Evolutionary conservation across 225 moss, liverwort and hornwort genomes (phyloP).

Genomic region (Marchantia polymorpha): DNA sequence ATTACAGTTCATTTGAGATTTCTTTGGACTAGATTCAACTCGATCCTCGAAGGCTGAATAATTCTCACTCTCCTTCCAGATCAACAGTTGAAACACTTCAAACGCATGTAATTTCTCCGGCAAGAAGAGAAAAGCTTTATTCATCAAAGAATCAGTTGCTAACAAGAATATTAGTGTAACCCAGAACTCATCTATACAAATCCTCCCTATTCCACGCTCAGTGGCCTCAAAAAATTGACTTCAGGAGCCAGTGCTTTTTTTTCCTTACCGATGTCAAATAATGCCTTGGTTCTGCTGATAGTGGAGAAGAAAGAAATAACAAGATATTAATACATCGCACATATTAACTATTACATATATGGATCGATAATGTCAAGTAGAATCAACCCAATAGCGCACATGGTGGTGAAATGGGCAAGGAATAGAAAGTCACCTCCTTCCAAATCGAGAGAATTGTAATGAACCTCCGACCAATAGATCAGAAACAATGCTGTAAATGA

Average conservation of each 20-base stretch:
- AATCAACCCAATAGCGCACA: not conserved
- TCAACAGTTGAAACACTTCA: not conserved
- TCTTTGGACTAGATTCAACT: not conserved
- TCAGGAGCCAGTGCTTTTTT: conserved; percentile 43
- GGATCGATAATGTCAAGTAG: not conserved
- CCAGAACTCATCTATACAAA: conserved; percentile 1
- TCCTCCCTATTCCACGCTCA: conserved; percentile 18
- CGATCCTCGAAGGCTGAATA: not conserved
- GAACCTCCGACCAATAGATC: conserved; percentile 95
- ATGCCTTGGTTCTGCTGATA: conserved; percentile 22
- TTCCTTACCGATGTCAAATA: conserved; percentile 29
- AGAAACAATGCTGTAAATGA: conserved; percentile 63
- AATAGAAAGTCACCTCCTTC: conserved; percentile 59
- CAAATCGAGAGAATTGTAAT: conserved; percentile 84
- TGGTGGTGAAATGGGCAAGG: not conserved
- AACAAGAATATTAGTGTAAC: conserved; percentile 1
- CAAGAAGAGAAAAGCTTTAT: conserved; percentile 5
- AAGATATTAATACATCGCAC: conserved; percentile 17
- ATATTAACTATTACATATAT: not conserved
- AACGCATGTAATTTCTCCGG: not conserved
- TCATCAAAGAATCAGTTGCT: conserved; percentile 2
- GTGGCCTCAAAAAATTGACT: conserved; percentile 27
- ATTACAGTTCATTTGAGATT: not conserved
- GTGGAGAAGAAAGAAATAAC: conserved; percentile 18
- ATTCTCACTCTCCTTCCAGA: not conserved